Base-by-base conservation (phyloP, 768 basidiomycete genomes). In the Lactarius quietus region DNA sequence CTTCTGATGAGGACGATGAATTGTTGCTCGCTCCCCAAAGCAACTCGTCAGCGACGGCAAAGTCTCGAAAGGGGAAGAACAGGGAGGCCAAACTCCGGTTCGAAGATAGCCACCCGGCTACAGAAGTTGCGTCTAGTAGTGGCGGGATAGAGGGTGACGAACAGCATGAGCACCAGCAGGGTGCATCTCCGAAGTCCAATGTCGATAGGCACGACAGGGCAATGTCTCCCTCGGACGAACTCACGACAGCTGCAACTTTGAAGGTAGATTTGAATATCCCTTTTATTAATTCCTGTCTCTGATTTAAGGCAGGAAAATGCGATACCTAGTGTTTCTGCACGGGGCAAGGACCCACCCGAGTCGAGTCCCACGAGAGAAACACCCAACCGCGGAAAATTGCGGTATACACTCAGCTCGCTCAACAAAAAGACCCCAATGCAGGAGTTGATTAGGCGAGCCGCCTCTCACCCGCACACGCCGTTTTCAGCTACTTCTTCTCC, bases 361-460 rank as follows among this genome's bases (percentile, higher is more conserved):
- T 35, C 10, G 23, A 52, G 48, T 8, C 33, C 54, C 18, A 31
- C 59, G 33, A 63, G 38, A 45, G 65, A 60, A 48, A 62, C 52
- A 28, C 45, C 66, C 4, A 10, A 39, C 48, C 38, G 28, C 26
- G 51, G 61, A 20, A 62, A 52, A 51, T 35, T 52, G 23, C 60
- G 67, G 4, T 72, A 58, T 63, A 61, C 61, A 23, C 52, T 71
- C 60, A 59, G 55, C 38, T 57, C 57, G 26, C 54, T 38, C 29
- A 48, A 69, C 54, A 86, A 81, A 68, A 74, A 80, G 28, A 84
- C 85, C 3, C 83, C 88, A 5, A 88, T 92, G 87, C 82, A 85
- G 57, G 90, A 91, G 73, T 83, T 91, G 67, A 89, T 92, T 67
- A 83, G 84, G 56, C 86, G 85, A 61, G 89, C 85, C 35, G 87